Evolutionary conservation across 495 filamentous ascomycete species (phyloP), one percentile per base, ranked within the genome.

Genomic region (Aspergillus nanangensis): DNA sequence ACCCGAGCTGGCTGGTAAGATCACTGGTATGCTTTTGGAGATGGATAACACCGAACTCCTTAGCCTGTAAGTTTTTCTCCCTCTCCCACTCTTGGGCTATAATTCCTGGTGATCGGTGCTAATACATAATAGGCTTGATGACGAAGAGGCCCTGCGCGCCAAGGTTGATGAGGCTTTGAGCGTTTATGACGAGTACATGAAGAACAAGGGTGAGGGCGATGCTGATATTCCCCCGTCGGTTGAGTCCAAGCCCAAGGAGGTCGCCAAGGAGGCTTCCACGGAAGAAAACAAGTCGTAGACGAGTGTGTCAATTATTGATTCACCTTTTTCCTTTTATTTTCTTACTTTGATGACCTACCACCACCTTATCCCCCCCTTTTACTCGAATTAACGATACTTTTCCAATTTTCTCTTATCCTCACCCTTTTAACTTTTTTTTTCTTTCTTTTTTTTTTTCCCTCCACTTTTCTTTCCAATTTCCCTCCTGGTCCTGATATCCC

Each of bases 1-100:
- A 77, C 90, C 90, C 34, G 88, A 94, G 52, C 76, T 99, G 49
- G 93, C 93, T 52, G 93, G 93, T 56, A 99, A 99, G 84, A 96
- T 99, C 61, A 99, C 93, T 48, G 93, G 93, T 68, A 99, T 99
- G 93, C 82, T 99, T 58, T 63, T 99, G 56, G 93, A 99, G 79
- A 99, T 99, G 93, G 93, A 96, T 51, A 96, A 96, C 63, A 52
- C 73, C 37, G 93, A 99, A 76, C 71, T 99, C 51, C 71, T 99
- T 59, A 86, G 85, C 66, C 78, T 99, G 93, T 98, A 83, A 89
- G 93, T 90, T 47, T 52, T 38, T 50, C 9, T 11, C 14, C 19
- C n/a, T 29, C 20, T 19, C 38, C 11, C 7, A 24, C n/a, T 18
- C 37, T 24, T 39, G 27, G 11, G 4, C n/a, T n/a, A n/a, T n/a